These are phyloP conservation scores for Pisolithus marmoratus DNA, from an alignment of 768 basidiomycete species.

Conservation along the genomic window DNA sequence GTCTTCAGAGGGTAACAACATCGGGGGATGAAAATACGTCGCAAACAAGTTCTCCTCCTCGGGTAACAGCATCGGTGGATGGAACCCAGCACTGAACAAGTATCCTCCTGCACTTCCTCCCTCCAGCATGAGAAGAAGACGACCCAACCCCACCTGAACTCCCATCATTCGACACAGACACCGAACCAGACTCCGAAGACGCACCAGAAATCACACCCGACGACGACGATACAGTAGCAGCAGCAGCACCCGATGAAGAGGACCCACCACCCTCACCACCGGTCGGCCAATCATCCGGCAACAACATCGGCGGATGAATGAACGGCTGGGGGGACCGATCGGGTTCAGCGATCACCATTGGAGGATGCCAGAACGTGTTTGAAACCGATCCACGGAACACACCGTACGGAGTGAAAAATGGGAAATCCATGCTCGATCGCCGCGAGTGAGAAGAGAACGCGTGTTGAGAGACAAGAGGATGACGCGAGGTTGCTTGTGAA, in stretches of 20 bases:
- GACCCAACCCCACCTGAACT: too few species aligned
- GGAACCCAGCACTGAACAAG: conserved; percentile 28
- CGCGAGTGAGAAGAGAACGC: conserved; percentile 45
- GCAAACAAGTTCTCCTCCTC: conserved; percentile 62
- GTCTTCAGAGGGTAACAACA: conserved; percentile 42
- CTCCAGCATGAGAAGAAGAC: too few species aligned
- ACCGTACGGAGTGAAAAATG: conserved; percentile 53
- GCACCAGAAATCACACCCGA: too few species aligned
- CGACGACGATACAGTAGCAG: too few species aligned
- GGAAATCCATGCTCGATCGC: conserved; percentile 58
- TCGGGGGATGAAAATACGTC: conserved; percentile 51
- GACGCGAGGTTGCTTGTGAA: too few species aligned
- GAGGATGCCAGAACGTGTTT: conserved; percentile 71
- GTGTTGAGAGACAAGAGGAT: too few species aligned
- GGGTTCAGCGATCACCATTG: conserved; percentile 49
- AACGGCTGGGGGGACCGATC: conserved; percentile 46
- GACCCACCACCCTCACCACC: too few species aligned
- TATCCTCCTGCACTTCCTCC: too few species aligned
- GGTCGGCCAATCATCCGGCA: conserved; percentile 38
- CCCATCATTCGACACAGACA: too few species aligned
- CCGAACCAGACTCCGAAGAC: too few species aligned
- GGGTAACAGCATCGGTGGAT: conserved; percentile 53
- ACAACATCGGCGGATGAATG: conserved; percentile 69
- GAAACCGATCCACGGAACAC: conserved; percentile 46
- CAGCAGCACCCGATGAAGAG: too few species aligned